These are phyloP conservation scores for Funneliformis caledonium DNA, from an alignment of 371 early-diverging fungal species.

Conservation along the genomic window DNA sequence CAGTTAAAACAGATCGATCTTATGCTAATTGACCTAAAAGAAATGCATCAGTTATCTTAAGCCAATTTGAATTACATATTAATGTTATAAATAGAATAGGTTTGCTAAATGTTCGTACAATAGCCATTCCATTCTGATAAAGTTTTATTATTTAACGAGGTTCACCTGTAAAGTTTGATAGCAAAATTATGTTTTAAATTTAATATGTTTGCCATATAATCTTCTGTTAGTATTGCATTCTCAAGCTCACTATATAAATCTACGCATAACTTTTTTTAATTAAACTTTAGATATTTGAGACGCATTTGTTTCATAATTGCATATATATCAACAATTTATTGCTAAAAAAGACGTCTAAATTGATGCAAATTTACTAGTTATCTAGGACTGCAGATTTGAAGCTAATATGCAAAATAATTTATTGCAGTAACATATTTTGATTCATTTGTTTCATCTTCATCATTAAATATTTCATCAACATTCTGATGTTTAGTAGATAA, in stretches of 20 bases:
- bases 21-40: conserved; percentile 35
- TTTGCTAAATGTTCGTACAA: conserved; percentile 45
- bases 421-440: background rate
- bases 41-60: conserved; percentile 42
- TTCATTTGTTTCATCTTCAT: conserved; percentile 1
- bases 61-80: conserved; percentile 42
- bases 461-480: background rate
- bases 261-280: conserved; percentile 6
- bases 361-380: background rate
- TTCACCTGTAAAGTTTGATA: conserved; percentile 45
- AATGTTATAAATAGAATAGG: conserved; percentile 51
- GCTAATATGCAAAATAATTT: conserved; percentile 23
- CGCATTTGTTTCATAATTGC: conserved; percentile 20
- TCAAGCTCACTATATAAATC: conserved; percentile 12
- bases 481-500: background rate
- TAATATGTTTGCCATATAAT: background rate
- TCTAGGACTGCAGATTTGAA: conserved; percentile 11
- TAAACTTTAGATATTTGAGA: conserved; percentile 20
- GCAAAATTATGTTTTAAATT: conserved; percentile 41
- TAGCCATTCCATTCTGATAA: conserved; percentile 47
- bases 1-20: conserved; percentile 43
- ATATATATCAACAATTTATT: conserved; percentile 38
- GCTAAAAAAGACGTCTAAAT: background rate
- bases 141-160: conserved; percentile 44
- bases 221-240: background rate